These are phyloP conservation scores for Plenodomus lindquistii DNA, from an alignment of 2,329 filamentous ascomycete species.

Conservation along the genomic window DNA sequence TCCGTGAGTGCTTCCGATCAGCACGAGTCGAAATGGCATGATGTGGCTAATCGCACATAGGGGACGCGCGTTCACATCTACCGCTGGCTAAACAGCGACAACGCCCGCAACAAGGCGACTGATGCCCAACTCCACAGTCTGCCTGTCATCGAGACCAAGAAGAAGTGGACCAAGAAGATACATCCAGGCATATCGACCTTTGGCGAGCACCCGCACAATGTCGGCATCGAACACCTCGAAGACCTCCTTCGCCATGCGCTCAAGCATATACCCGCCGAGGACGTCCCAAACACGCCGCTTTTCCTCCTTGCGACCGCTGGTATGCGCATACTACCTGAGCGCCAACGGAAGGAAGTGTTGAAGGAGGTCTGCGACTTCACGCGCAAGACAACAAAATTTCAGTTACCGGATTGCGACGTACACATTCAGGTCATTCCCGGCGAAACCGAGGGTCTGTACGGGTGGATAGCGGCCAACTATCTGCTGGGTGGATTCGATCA, in stretches of 20 bases:
- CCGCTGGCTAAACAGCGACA: constrained; percentile 80
- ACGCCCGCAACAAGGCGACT: constrained; percentile 65
- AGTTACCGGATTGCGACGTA: constrained; percentile 83
- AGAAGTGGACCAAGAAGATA: constrained; percentile 91
- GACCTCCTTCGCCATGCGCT: constrained; percentile 80
- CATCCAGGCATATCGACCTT: constrained; percentile 88
- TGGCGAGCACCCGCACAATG: constrained; percentile 71
- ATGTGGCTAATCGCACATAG: constrained; percentile 36
- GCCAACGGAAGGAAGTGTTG: constrained; percentile 73
- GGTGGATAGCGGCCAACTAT: constrained; percentile 97
- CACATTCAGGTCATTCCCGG: constrained; percentile 95
- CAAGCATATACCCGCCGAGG: constrained; percentile 73
- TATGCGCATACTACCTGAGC: constrained; percentile 79
- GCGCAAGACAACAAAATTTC: constrained; percentile 74
- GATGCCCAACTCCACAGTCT: constrained; percentile 67
- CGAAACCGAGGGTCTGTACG: constrained; percentile 93
- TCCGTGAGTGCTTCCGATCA: constrained; percentile 59
- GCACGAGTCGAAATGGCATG: background rate
- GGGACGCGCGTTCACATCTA: constrained; percentile 95
- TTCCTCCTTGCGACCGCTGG: constrained; percentile 96
- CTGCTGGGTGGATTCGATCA: constrained; percentile 87
- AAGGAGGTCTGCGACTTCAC: constrained; percentile 82
- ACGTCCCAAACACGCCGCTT: constrained; percentile 82
- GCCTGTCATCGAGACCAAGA: constrained; percentile 80
- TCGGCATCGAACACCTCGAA: constrained; percentile 82